A percentile compares a stretch with the other conserved stretches of the same genome.
phyloP scores from a whole-genome alignment of 75 land plant species.

The Pinus taeda region DNA sequence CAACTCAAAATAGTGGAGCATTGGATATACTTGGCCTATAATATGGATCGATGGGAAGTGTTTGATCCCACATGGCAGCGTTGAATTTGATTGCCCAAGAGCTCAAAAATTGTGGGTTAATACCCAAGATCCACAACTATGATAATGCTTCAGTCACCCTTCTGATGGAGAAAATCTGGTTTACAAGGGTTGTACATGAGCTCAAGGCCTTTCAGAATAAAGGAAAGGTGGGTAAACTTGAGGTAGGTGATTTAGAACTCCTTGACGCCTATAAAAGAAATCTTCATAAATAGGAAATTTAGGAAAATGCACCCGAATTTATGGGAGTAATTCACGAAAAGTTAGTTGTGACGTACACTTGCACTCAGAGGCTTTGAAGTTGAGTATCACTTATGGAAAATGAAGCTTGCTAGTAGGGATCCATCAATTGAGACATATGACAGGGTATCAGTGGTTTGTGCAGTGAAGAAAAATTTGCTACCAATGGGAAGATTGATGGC shows the following conservation, averaged over 20 bases:
- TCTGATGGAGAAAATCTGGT: slow-evolving; percentile 74
- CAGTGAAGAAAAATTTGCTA: slow-evolving; percentile 58
- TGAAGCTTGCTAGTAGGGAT: slow-evolving; percentile 67
- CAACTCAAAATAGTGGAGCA: no score
- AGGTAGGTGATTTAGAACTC: slow-evolving; percentile 27
- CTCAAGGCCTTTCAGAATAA: slow-evolving; percentile 39
- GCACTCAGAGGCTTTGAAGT: slow-evolving; percentile 77
- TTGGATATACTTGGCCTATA: no score
- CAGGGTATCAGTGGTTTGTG: slow-evolving; percentile 85
- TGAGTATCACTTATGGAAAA: slow-evolving; percentile 74
- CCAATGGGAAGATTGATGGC: slow-evolving; percentile 61
- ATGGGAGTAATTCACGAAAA: slow-evolving; percentile 59
- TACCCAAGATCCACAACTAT: slow-evolving; percentile 64
- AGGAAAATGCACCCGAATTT: slow-evolving; percentile 42
- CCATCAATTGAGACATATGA: slow-evolving; percentile 62
- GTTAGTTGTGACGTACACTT: slow-evolving; percentile 80
- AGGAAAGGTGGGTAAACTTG: slow-evolving; percentile 54
- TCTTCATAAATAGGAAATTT: slow-evolving; percentile 57
- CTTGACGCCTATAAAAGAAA: slow-evolving; percentile 59
- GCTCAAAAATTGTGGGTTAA: slow-evolving; percentile 54
- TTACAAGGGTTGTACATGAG: slow-evolving; percentile 61
- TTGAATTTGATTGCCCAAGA: neutral
- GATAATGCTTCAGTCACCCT: slow-evolving; percentile 74
- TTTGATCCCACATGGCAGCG: no score
- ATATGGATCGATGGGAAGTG: no score